Base-by-base conservation (phyloP, 345 rosid genomes). In the Murraya koenigii region DNA sequence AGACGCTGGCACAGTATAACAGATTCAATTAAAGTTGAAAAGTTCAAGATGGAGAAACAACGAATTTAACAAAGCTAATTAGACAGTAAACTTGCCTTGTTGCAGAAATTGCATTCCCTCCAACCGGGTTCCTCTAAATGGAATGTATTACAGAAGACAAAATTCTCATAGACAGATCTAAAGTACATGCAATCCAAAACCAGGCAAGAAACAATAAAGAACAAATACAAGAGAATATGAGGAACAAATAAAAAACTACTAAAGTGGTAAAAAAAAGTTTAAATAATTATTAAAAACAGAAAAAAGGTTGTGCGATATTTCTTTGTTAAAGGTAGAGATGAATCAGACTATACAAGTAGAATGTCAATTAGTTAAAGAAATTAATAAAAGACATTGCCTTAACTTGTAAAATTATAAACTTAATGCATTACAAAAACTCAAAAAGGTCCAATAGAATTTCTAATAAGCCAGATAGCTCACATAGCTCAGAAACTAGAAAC, bases 91-190 rank as follows among this genome's bases (percentile, higher is more conserved):
- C 69, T 77, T 83, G 92, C 97, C 93, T 90, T 95, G 72, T 58
- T 61, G 74, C 97, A 95, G 66, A 81, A 63, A 60, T 63, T 77
- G 85, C 98, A 95, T 55, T 93, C 89, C 81, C 98, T 91, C 98
- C 98, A 95, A 79, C 98, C 98, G 80, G 90, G 69, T 82, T 93
- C 92, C 74, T 88, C 91, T 17, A 69, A 69, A 86, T 95, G 98
- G 85, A 89, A 95, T 35, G 86, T 88, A 64, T 90, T 89, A 76
- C 98, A 95, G 86, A 80, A 95, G 59, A 81, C 72, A 7, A 81
- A 80, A 79, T 75, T 83, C 84, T 95, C 94, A 80, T 86, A 95
- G 41, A 95, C 95, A 78, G 93, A 85, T 81, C 97, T 95, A 80
- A 52, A 59, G 61, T 52, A 75, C 63, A 63, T 32, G 56, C 14